phyloP scores from a whole-genome alignment of 371 early-diverging fungal species.

The Apophysomyces trapeziformis region DNA sequence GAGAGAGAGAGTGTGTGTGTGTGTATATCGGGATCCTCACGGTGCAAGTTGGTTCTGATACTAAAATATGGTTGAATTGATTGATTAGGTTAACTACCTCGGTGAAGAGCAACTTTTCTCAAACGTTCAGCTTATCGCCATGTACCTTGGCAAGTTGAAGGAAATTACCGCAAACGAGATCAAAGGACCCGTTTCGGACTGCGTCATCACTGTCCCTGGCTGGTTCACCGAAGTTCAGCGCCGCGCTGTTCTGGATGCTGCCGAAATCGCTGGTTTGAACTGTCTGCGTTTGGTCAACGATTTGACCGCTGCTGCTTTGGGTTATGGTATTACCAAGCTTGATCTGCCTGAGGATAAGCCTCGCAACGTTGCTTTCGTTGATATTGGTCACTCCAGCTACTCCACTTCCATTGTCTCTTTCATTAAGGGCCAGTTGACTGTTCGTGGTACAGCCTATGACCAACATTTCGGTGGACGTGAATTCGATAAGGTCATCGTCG shows the following conservation, averaged over 20 bases:
- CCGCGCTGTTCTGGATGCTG: conserved; percentile 86
- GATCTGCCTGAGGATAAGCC: conserved; percentile 96
- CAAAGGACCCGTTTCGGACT: conserved; percentile 87
- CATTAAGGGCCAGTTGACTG: conserved; percentile 92
- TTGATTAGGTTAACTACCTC: conserved; percentile 72
- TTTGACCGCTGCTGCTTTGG: conserved; percentile 92
- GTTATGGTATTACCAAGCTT: conserved; percentile 97
- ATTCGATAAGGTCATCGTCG: conserved; percentile 89
- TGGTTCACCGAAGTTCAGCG: conserved; percentile 97
- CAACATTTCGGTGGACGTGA: conserved; percentile 95
- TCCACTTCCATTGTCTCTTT: conserved; percentile 91
- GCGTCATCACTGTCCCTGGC: conserved; percentile 92
- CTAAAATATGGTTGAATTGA: too few species aligned
- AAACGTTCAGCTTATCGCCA: conserved; percentile 88
- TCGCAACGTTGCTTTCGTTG: conserved; percentile 91
- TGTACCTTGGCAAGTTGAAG: conserved; percentile 93
- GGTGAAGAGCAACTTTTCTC: conserved; percentile 81
- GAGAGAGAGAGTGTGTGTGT: neutral
- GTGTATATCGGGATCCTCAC: too few species aligned
- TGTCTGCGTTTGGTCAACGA: conserved; percentile 93
- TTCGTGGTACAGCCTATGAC: conserved; percentile 91
- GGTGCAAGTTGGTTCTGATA: too few species aligned
- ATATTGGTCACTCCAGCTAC: conserved; percentile 93
- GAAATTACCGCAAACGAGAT: conserved; percentile 87
- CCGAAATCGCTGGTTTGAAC: conserved; percentile 93